phyloP scores from a whole-genome alignment of 2,329 filamentous ascomycete genomes.

The Fusarium gaditjirri region DNA sequence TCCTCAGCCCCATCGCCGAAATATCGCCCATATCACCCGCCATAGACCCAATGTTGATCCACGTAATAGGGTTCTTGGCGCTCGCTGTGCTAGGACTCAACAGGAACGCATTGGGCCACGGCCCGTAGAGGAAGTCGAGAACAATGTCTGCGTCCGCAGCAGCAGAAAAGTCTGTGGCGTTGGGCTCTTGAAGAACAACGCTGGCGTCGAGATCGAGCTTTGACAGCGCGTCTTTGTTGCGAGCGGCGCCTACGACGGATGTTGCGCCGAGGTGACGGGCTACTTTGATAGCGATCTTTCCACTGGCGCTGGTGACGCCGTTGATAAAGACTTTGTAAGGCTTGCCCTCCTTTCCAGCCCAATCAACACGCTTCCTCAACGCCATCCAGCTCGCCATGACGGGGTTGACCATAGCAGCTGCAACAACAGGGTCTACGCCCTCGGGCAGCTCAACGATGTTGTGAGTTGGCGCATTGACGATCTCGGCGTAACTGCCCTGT shows the following conservation, averaged over 20 bases:
- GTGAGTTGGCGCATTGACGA: constrained; percentile 58
- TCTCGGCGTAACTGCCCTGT: constrained; percentile 57
- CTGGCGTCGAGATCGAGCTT: constrained; percentile 57
- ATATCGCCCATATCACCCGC: constrained; percentile 53
- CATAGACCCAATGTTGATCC: constrained; percentile 63
- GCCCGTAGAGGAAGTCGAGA: constrained; percentile 67
- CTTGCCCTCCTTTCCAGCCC: constrained; percentile 50
- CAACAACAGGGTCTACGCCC: constrained; percentile 57
- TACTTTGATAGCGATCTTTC: constrained; percentile 60
- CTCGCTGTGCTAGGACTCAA: constrained; percentile 50
- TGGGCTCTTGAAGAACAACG: constrained; percentile 55
- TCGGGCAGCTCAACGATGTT: constrained; percentile 55
- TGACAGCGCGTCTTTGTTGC: constrained; percentile 56
- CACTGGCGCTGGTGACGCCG: constrained; percentile 64
- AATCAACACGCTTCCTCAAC: constrained; percentile 55
- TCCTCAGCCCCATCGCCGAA: constrained; percentile 57
- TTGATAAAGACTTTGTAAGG: constrained; percentile 59
- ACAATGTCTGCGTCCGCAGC: constrained; percentile 62
- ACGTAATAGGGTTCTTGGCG: constrained; percentile 57
- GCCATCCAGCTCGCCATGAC: constrained; percentile 69
- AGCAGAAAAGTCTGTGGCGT: constrained; percentile 58
- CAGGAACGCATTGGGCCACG: constrained; percentile 55
- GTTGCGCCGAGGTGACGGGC: constrained; percentile 60
- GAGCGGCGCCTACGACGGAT: constrained; percentile 61
- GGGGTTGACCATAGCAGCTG: constrained; percentile 66